Base-by-base conservation (phyloP, 306 rosid genomes). In the Cotoneaster glaucophyllus region DNA sequence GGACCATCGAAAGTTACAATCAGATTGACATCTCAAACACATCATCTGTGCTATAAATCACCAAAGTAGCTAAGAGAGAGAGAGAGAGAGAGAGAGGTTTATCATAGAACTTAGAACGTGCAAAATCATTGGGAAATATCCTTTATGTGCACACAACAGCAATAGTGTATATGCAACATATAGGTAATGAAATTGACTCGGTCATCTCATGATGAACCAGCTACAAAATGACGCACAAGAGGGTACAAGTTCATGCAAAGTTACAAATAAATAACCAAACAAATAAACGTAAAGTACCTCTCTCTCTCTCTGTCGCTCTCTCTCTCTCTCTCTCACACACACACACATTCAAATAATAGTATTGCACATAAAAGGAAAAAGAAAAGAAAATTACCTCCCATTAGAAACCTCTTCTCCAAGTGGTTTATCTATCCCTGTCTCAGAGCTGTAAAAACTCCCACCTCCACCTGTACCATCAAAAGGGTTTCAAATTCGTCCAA, bases 401-500 rank as follows among this genome's bases (percentile, higher is more conserved):
- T 72, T 80, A 68, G 84, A 84, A 87, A 80, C 83, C 62, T 87
- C 91, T 54, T 84, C 89, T 77, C 71, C 82, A 24, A 84, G 87
- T 12, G 82, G 80, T 75, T 82, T 85, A 78, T 89, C 87, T 69
- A 87, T 70, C 75, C 80, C 88, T 68, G 82, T 78, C 67, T 89
- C 91, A 43, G 86, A 89, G 44, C 74, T 82, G 78, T 81, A 80
- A 52, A 84, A 78, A 50, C 76, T 78, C 11, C 84, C 88, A 74
- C 83, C 86, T 80, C 91, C 93, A 78, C 93, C 93, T 89, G 89
- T 79, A 81, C 31, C 59, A 77, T 70, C 56, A 28, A 45, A 28
- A 58, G 37, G 11, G 62, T 25, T 28, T 77, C 45, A 43, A 43
- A 74, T 52, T 77, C 74, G 26, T 72, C 74, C 76, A 71, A 70